Conservation (phyloP, 371 early-diverging fungal species). For the Saksenaea oblongispora region DNA sequence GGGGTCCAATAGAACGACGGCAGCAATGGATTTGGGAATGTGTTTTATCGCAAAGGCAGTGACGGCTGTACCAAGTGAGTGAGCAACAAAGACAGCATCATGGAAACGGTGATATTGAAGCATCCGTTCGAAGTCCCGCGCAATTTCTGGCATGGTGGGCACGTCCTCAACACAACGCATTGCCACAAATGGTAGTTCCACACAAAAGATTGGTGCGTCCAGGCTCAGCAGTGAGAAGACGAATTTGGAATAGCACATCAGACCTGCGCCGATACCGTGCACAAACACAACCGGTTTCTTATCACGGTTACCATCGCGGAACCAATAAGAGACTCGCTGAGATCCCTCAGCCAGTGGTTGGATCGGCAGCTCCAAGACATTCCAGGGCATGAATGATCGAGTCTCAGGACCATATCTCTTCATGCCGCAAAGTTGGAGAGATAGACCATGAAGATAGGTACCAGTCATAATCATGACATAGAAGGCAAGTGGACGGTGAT, state of each 20-base stretch:
- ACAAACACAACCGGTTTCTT: constrained; percentile 68
- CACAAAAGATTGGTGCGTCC: constrained; percentile 62
- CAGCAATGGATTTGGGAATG: constrained; percentile 44
- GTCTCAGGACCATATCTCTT: constrained; percentile 37
- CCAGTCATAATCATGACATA: constrained; percentile 47
- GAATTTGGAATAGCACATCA: constrained; percentile 60
- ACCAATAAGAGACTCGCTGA: constrained; percentile 55
- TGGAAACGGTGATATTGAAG: constrained; percentile 52
- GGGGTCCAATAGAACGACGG: constrained; percentile 64
- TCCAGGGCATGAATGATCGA: constrained; percentile 29
- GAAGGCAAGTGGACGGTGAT: constrained; percentile 65
- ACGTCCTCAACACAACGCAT: constrained; percentile 65
- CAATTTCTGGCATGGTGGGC: constrained; percentile 63
- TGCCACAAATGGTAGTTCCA: constrained; percentile 72
- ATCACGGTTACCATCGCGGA: constrained; percentile 42
- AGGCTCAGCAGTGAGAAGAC: constrained; percentile 39
- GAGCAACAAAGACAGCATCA: constrained; percentile 68
- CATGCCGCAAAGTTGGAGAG: constrained; percentile 37
- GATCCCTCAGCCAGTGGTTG: constrained; percentile 4
- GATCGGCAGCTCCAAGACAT: constrained; percentile 27
- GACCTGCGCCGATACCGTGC: constrained; percentile 73
- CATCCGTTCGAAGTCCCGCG: constrained; percentile 63
- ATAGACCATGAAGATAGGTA: constrained; percentile 11
- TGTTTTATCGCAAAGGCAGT: constrained; percentile 54
- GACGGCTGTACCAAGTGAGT: constrained; percentile 70